These are phyloP conservation scores for Fusarium mundagurra DNA, from an alignment of 2,329 filamentous ascomycete genomes.

Conservation along the genomic window DNA sequence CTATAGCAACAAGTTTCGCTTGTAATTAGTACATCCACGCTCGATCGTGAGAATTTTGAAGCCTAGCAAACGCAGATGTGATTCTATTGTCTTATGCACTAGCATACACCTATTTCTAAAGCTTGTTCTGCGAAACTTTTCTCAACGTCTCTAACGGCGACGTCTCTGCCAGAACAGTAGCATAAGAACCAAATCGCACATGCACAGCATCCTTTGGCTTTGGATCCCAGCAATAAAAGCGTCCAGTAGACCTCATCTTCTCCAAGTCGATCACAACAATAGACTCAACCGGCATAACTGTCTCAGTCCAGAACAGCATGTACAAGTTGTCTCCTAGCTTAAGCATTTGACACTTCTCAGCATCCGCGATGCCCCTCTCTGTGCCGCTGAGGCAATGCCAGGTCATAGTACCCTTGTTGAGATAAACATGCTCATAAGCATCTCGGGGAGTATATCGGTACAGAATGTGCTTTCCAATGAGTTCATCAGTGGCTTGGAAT, in stretches of 20 bases:
- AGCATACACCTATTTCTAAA: neutral
- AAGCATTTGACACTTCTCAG: conserved; percentile 20
- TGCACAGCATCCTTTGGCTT: conserved; percentile 22
- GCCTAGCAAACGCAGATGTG: fast-evolving
- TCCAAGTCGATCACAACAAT: conserved; percentile 23
- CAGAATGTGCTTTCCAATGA: conserved; percentile 24
- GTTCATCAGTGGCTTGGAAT: conserved; percentile 7
- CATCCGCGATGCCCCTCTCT: conserved; percentile 21
- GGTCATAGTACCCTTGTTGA: conserved; percentile 21
- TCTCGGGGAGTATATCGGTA: conserved; percentile 20
- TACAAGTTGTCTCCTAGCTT: conserved; percentile 18
- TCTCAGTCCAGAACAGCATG: conserved; percentile 31
- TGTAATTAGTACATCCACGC: fast-evolving
- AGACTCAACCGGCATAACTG: conserved; percentile 23
- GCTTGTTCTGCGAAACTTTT: neutral
- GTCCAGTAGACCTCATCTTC: conserved; percentile 19
- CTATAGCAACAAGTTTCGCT: fast-evolving
- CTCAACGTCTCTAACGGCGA: neutral
- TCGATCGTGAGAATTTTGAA: fast-evolving
- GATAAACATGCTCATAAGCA: conserved; percentile 25
- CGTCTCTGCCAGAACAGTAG: conserved; percentile 12
- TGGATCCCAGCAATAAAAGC: conserved; percentile 30
- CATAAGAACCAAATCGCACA: conserved; percentile 19
- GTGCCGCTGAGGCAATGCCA: conserved; percentile 29
- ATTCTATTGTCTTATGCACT: fast-evolving